phyloP scores from a whole-genome alignment of 176 grass and related monocot species.

The Carex parvula region DNA sequence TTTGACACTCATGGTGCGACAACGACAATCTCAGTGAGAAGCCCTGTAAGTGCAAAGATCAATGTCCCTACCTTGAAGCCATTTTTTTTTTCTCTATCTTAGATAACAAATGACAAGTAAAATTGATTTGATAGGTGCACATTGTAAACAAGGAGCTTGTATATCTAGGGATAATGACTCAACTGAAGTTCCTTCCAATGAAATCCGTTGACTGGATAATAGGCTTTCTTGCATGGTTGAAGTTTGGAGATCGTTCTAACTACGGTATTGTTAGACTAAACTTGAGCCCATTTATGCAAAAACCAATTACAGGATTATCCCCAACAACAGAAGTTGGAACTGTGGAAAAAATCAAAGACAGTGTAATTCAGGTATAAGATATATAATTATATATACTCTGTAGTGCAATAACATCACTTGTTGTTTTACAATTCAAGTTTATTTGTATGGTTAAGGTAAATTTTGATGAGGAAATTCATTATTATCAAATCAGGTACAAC shows the following conservation, averaged over 20 bases:
- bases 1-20: slow-evolving; percentile 22
- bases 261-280: slow-evolving; percentile 37
- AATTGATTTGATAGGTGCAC: slow-evolving; percentile 28
- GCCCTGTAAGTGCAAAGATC: slow-evolving; percentile 20
- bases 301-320: background rate
- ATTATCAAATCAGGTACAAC: background rate
- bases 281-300: slow-evolving; percentile 2
- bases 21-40: slow-evolving; percentile 29
- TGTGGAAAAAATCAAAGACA: no score
- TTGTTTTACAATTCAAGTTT: background rate
- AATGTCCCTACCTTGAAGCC: background rate
- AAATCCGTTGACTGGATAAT: slow-evolving; percentile 20
- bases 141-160: slow-evolving; percentile 44
- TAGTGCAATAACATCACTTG: background rate
- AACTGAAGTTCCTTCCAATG: slow-evolving; percentile 16
- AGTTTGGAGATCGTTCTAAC: slow-evolving; percentile 36
- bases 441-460: background rate
- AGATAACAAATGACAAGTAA: background rate
- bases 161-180: slow-evolving; percentile 33
- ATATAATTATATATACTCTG: no score
- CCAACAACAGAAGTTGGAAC: no score
- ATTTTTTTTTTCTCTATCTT: background rate
- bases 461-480: background rate
- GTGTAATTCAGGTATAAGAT: no score
- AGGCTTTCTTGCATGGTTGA: slow-evolving; percentile 16